phyloP scores from a whole-genome alignment of 805 yeast genomes.

The Schwanniomyces polymorphus region DNA sequence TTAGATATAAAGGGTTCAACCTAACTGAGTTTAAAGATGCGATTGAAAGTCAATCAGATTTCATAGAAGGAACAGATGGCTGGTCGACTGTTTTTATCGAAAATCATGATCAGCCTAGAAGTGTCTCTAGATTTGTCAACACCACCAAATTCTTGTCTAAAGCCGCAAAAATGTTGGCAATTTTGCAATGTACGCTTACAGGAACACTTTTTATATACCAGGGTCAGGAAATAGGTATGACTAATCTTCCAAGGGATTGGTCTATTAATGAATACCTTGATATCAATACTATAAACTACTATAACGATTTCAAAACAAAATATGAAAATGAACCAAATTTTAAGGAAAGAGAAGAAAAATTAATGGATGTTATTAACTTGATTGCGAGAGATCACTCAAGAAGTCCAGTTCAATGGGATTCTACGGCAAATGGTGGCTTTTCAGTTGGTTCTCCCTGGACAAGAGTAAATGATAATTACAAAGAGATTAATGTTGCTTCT shows the following conservation, averaged over 20 bases:
- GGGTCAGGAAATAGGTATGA: too few species aligned
- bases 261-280: conserved; percentile 51
- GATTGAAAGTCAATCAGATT: conserved; percentile 29
- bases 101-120: conserved; percentile 61
- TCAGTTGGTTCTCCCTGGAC: conserved; percentile 53
- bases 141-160: conserved; percentile 33
- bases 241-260: conserved; percentile 49
- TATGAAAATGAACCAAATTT: conserved; percentile 25
- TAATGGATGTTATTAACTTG: conserved; percentile 34
- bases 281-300: conserved; percentile 46
- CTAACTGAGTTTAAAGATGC: conserved; percentile 44
- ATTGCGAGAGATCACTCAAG: conserved; percentile 54
- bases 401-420: conserved; percentile 59
- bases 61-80: conserved; percentile 50
- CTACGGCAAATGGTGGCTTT: conserved; percentile 47
- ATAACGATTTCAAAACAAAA: conserved; percentile 27
- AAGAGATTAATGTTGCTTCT: conserved; percentile 47
- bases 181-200: conserved; percentile 45
- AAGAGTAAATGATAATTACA: conserved; percentile 49
- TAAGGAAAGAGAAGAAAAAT: conserved; percentile 14
- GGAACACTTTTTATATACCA: too few species aligned
- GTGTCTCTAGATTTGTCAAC: conserved; percentile 53
- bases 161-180: conserved; percentile 50
- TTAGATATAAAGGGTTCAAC: conserved; percentile 29
- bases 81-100: too few species aligned